Base-by-base conservation (phyloP, 2,329 filamentous ascomycete species). In the Arthrobotrys conoides region DNA sequence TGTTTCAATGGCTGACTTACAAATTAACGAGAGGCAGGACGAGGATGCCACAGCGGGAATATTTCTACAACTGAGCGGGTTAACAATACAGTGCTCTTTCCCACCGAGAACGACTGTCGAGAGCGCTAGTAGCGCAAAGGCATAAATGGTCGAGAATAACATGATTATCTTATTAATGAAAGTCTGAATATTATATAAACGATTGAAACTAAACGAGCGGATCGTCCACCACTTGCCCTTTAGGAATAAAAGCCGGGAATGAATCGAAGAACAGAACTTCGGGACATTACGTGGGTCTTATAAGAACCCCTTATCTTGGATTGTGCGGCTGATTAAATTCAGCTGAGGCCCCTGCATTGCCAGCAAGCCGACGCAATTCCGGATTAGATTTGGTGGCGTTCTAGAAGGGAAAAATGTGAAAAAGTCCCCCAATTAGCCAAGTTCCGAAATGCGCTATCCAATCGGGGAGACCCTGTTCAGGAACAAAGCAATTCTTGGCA, bases 341-440 rank as follows among this genome's bases (percentile, higher is more conserved):
- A 75, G 63, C 71, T 73, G 51, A 63, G 53, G 53, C 71, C 71
- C 71, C 71, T 75, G 71, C 57, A 68, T 61, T 44, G 64, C 64
- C 53, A 69, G 67, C 71, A 44, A 57, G 51, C 30, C 61, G 38
- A 63, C 24, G 16, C 51, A 53, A 59, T 48, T 33, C 38, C 38
- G n/a, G 18, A 48, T 57, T 55, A 57, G 49, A 72, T 22, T 38
- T 59, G 20, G 69, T 66, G 69, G 59, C 69, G 61, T 67, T 53
- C 30, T 49, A 24, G 55, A 66, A 22, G 33, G 24, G 48, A 41
- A 57, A 66, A 27, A 38, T 24, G 27, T 30, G 27, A 3, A 30
- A n/a, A 30, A 30, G 27, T 44, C 27, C 22, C 24, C 57, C 59
- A 63, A 41, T 61, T 48, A 18, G 16, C 48, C 51, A 63, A 68